Evolutionary conservation across 1,139 yeast genomes (phyloP), one percentile per base, ranked within the genome.

Genomic region (Martiniozyma asiatica): DNA sequence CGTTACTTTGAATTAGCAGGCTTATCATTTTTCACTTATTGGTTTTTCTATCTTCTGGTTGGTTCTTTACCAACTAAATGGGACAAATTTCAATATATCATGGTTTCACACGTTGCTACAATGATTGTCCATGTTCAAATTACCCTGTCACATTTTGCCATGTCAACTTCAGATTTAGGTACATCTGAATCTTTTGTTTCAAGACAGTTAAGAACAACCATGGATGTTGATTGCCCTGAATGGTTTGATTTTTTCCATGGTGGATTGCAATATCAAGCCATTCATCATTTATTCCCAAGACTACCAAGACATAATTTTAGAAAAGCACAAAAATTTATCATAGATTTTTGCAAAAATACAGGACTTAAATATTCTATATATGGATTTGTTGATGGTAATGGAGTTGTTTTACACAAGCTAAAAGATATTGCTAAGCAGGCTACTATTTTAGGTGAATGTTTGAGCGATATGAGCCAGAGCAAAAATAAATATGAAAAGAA

Each of bases 191-290:
- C 82, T n/a, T 85, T 84, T 50, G 71, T 78, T 0, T 76, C 78
- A 41, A 68, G 89, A 43, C 95, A 84, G 52, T 49, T 84, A 12
- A 65, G 96, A 44, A 84, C 96, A 1, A 84, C 94, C 5, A 85
- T 84, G 95, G 96, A 84, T 50, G 94, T 84, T 12, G 92, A 79
- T 46, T 84, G 96, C 56, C 95, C 96, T 2, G 74, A 71, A 39
- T 84, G 95, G 94, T 61, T 84, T 30, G 96, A 84, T 52, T 84
- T 73, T 47, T 63, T 84, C 45, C 96, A 84, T 47, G 96, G 95
- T 6, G 96, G 96, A 0, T 65, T 84, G 31, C 96, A 84, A 52
- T 84, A 82, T 57, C 96, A 84, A 51, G 93, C 85, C 2, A 72
- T 84, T 31, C 96, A 84, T 51, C 96, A 84, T 51, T 60, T 84